Base-by-base conservation (phyloP, 73 alveolate genomes). In the Paraurostyla sp. region DNA sequence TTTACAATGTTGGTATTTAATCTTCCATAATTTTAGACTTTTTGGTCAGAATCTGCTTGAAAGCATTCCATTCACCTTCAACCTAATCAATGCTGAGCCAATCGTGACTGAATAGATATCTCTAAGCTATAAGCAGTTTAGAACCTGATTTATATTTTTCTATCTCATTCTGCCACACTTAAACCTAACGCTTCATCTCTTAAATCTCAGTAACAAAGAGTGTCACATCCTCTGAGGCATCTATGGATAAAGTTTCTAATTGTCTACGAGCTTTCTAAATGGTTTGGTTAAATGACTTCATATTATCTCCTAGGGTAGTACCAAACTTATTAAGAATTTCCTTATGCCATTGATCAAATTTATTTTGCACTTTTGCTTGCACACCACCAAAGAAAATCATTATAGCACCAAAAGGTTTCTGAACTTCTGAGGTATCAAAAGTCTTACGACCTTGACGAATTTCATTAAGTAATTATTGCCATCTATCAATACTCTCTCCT, bases 291-390 rank as follows among this genome's bases (percentile, higher is more conserved):
- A 97, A 98, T 42, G 78, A 85, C 58, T 96, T 92, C 94, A 98
- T 90, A 48, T 94, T 89, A 3, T 89, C 99, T 48, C 98, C 97
- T 42, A 97, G 92, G 65, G 95, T 96, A 54, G 76, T 93, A 0
- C 99, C 99, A 63, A 98, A 98, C 71, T 93, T 97, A 57, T 92
- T 95, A 62, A 98, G 93, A 43, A 99, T 89, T 46, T 98, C 99
- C 52, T 92, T 92, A 92, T 99, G 99, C 99, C 99, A 97, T 48
- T 85, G 93, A 88, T 99, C 99, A 87, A 97, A 99, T 83, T 98
- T 99, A 81, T 95, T 97, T 90, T 96, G 98, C 25, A 99, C 99
- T 68, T 98, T 98, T 11, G 88, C 92, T 91, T 97, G 96, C 29
- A 97, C 98, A 25, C 97, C 95, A 40, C 97, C 89, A 85, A 97